Evolutionary conservation across 345 rosid species (phyloP).

Genomic region (Pistacia vera): DNA sequence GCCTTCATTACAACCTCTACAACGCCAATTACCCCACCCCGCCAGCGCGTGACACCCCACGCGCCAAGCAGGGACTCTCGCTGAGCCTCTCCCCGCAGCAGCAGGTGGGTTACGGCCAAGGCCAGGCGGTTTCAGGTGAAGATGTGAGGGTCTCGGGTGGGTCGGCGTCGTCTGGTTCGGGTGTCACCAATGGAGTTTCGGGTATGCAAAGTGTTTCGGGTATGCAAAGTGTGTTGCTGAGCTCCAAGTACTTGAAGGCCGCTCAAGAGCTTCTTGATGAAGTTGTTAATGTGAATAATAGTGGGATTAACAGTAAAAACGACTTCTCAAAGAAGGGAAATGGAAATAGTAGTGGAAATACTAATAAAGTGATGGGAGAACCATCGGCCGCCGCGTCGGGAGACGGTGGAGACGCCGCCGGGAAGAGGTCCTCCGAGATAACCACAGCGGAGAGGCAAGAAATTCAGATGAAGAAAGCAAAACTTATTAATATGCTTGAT

Average conservation of each 20-base stretch:
- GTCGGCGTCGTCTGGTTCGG: constrained; percentile 74
- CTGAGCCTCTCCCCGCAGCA: constrained; percentile 88
- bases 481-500: constrained; percentile 85
- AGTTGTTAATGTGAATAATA: constrained; percentile 75
- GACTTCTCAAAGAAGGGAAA: constrained; percentile 49
- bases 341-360: constrained; percentile 30
- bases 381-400: constrained; percentile 45
- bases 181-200: constrained; percentile 66
- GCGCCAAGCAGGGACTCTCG: constrained; percentile 82
- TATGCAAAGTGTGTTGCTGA: constrained; percentile 59
- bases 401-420: constrained; percentile 50
- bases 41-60: constrained; percentile 66
- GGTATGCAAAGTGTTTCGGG: constrained; percentile 67
- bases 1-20: constrained; percentile 78
- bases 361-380: constrained; percentile 52
- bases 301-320: constrained; percentile 26
- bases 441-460: constrained; percentile 90
- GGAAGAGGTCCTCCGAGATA: constrained; percentile 61
- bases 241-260: constrained; percentile 96
- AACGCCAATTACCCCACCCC: constrained; percentile 49
- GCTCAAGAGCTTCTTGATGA: constrained; percentile 93
- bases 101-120: constrained; percentile 49
- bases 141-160: constrained; percentile 55
- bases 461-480: constrained; percentile 97
- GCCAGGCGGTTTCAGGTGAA: constrained; percentile 37